Percentiles rank a stretch among this genome's conserved stretches.
These are phyloP conservation scores for Brettanomyces nanus DNA, from an alignment of 805 yeast species.

Conservation along the genomic window DNA sequence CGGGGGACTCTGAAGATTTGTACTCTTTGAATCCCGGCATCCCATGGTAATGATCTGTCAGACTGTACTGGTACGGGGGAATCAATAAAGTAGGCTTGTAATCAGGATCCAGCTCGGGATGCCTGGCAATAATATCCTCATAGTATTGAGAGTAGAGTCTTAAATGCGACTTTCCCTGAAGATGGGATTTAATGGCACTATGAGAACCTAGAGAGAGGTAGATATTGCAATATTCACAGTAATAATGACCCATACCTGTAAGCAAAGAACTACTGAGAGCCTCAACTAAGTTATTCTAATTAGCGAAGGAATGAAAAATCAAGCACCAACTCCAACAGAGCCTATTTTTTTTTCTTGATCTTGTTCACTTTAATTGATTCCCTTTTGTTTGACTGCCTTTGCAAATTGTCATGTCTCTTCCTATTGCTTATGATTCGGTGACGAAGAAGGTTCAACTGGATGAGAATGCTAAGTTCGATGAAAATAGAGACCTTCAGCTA, in stretches of 20 bases:
- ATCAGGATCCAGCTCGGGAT: slow-evolving; percentile 1
- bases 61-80: slow-evolving; percentile 29
- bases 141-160: slow-evolving; percentile 68
- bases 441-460: slow-evolving; percentile 21
- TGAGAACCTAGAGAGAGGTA: slow-evolving; percentile 83
- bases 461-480: slow-evolving; percentile 14
- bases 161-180: slow-evolving; percentile 70
- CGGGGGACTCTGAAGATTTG: background rate
- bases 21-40: slow-evolving; percentile 27
- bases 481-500: slow-evolving; percentile 17
- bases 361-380: too few species aligned
- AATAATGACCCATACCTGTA: slow-evolving; percentile 59
- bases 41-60: slow-evolving; percentile 27
- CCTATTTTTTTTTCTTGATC: too few species aligned
- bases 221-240: slow-evolving; percentile 79
- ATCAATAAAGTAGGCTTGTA: slow-evolving; percentile 8
- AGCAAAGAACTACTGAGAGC: too few species aligned
- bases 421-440: slow-evolving; percentile 24
- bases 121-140: slow-evolving; percentile 31
- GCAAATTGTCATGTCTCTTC: slow-evolving; percentile 13
- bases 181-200: slow-evolving; percentile 76
- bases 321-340: too few species aligned
- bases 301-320: too few species aligned
- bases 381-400: too few species aligned
- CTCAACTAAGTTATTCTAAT: too few species aligned